Conservation (phyloP, 2,329 filamentous ascomycete species). For the Ophiocordyceps camponoti-floridani region DNA sequence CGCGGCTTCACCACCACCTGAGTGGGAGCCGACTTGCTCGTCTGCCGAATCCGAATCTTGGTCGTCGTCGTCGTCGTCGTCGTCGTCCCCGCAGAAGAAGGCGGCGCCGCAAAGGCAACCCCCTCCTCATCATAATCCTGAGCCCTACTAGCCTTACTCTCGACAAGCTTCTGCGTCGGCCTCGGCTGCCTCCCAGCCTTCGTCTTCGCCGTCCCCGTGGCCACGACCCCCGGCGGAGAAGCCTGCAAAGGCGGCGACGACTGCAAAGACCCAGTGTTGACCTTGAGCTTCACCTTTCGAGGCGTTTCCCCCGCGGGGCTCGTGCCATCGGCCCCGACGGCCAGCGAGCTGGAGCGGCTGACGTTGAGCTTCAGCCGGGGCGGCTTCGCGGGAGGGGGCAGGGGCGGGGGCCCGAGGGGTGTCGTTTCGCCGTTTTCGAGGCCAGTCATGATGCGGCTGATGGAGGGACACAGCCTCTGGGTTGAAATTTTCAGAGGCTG, state of each 20-base stretch:
- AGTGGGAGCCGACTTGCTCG: conserved; percentile 17
- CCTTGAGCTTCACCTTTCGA: conserved; percentile 24
- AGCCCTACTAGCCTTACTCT: conserved; percentile 42
- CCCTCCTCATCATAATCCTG: conserved; percentile 38
- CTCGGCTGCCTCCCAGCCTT: conserved; percentile 43
- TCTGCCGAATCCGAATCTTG: conserved; percentile 27
- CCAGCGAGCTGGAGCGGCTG: conserved; percentile 15
- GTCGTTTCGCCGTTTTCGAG: conserved; percentile 6
- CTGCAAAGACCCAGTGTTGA: conserved; percentile 18
- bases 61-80: conserved; percentile 35
- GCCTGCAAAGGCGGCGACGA: conserved; percentile 3
- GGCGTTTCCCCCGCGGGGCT: conserved; percentile 10
- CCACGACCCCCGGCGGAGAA: conserved; percentile 1
- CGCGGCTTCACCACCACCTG: conserved; percentile 38
- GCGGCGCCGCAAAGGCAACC: background rate
- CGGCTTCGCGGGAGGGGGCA: too few relatives aligned
- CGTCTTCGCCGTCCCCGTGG: conserved; percentile 22
- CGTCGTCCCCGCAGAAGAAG: background rate
- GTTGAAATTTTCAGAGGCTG: background rate
- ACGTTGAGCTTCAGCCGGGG: conserved; percentile 22
- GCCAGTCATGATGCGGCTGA: conserved; percentile 11
- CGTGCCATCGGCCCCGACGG: background rate
- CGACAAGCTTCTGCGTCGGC: conserved; percentile 36
- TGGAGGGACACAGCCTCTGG: background rate
- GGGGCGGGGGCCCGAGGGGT: conserved; percentile 7